Conservation (phyloP, 148 eudicot genomes). For the Heliamphora exappendiculata region DNA sequence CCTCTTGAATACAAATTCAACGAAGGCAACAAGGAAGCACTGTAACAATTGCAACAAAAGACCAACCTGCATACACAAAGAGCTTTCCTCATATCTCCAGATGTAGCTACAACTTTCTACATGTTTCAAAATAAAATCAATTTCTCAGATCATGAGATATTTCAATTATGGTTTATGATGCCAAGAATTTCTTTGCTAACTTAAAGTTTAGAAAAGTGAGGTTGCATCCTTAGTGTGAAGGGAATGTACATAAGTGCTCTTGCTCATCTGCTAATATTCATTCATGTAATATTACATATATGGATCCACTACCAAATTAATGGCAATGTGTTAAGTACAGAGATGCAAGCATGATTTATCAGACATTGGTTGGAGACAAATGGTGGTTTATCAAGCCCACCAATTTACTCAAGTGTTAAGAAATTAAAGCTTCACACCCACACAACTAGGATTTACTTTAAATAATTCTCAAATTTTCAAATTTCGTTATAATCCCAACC, state of each 20-base stretch:
- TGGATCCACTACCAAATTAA: not conserved
- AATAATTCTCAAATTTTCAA: no score
- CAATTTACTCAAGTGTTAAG: no score
- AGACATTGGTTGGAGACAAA: not conserved
- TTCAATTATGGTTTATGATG: not conserved
- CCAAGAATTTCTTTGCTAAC: not conserved
- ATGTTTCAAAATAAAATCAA: conserved; percentile 7
- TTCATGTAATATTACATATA: conserved; percentile 1
- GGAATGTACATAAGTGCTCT: not conserved
- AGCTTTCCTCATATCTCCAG: conserved; percentile 97
- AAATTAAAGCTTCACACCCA: no score
- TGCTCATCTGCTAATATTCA: not conserved
- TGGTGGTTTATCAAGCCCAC: conserved; percentile 52
- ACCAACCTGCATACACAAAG: conserved; percentile 80
- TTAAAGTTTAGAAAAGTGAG: not conserved
- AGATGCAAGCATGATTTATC: conserved; percentile 5
- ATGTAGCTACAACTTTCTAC: conserved; percentile 96
- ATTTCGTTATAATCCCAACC: no score
- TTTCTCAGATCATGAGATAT: not conserved
- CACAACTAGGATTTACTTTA: no score
- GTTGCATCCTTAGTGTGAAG: not conserved
- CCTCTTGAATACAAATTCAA: not conserved
- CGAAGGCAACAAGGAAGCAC: not conserved
- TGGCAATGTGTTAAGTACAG: not conserved
- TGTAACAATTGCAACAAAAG: not conserved